Evolutionary conservation across 176 grass and related monocot genomes (phyloP), one percentile per base, ranked within the genome.

Genomic region (maize (Zea mays)): DNA sequence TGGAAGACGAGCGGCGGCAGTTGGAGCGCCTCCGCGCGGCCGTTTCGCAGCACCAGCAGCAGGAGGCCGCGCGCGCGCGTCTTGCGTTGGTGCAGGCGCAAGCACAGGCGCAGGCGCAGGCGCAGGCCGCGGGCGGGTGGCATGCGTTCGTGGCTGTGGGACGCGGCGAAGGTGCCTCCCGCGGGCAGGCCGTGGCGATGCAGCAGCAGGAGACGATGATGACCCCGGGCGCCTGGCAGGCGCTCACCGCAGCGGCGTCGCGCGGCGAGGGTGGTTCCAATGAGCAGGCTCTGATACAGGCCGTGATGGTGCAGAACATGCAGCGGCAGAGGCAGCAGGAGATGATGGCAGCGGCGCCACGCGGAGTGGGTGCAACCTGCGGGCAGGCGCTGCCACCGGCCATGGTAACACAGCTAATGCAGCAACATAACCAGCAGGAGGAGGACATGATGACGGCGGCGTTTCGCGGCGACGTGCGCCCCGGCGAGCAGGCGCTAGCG

Each of bases 101-200:
- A 17, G 65, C 82, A 1, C 78, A 68, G 65, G 65, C 74, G 1
- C 65, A 46, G 40, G 65, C 82, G 2, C 78, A 68, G 65, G 65
- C 82, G 2, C 78, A 82, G 84, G 71, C 77, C 38, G 65, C 65
- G 2, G 58, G 12, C 5, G 46, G 46, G 46, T 76, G 79, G 85
- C 72, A 73, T 39, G 40, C 55, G 45, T 33, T 81, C 5, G 56
- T 33, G 0, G 62, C 54, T n/a, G 64, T 42, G 1, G 10, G 15
- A 57, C 36, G 47, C 16, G 72, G 78, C 56, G 65, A 86, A 14
- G 72, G 57, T 27, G 19, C n/a, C 17, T 62, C 78, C 36, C 2
- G 36, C 9, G 55, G 36, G 52, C 62, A 86, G 71, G 55, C 36
- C 8, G 7, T 16, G 20, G 17, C 35, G 10, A 17, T 70, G 78